Conservation (phyloP, 768 basidiomycete genomes). For the Psilocybe subaeruginosa region DNA sequence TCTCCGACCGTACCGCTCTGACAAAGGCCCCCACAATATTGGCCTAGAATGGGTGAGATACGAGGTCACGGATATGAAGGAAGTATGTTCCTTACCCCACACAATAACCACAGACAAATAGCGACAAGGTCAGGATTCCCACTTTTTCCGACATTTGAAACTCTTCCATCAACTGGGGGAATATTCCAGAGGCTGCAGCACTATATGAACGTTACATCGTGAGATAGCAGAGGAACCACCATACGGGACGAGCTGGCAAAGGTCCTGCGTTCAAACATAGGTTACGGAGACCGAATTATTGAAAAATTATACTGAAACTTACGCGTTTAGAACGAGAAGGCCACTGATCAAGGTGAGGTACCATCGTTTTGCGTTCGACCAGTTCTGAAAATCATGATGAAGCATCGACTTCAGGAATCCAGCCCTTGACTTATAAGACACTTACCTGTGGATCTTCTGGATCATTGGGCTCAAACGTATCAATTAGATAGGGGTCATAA, state of each 20-base stretch:
- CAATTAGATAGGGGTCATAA: constrained; percentile 36
- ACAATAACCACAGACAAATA: constrained; percentile 73
- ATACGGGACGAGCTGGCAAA: constrained; percentile 63
- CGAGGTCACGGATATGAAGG: too few species aligned
- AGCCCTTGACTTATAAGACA: background rate
- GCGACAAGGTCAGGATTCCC: constrained; percentile 56
- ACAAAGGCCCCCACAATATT: constrained; percentile 60
- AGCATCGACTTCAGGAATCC: background rate
- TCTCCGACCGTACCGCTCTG: constrained; percentile 59
- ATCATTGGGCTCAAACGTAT: constrained; percentile 40
- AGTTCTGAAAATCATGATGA: constrained; percentile 39
- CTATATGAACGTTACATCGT: background rate
- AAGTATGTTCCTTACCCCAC: constrained; percentile 41
- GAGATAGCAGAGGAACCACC: constrained; percentile 10
- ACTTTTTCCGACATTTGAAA: constrained; percentile 55
- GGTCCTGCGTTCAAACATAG: constrained; percentile 40
- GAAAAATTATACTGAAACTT: constrained; percentile 20
- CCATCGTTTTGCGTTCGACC: constrained; percentile 49
- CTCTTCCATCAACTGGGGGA: constrained; percentile 42
- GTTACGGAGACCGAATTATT: background rate
- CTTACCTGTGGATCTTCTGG: constrained; percentile 49
- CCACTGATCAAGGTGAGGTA: constrained; percentile 53
- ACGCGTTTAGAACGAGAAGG: constrained; percentile 59
- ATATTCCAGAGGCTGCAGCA: constrained; percentile 46
- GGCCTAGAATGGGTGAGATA: constrained; percentile 32